Conservation (phyloP, 2,329 filamentous ascomycete species). For the Sclerotinia subarctica region DNA sequence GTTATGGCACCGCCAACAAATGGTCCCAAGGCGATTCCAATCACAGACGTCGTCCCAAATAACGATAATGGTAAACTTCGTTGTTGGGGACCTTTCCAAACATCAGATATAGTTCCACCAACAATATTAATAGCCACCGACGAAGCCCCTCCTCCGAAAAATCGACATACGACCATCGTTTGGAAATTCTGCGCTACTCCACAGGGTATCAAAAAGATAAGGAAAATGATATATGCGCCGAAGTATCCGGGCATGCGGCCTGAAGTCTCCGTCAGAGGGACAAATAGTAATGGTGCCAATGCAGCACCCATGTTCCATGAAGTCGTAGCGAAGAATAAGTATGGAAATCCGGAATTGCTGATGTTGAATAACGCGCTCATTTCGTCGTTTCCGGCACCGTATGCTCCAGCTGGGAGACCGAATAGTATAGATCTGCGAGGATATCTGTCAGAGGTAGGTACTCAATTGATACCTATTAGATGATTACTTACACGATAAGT, state of each 20-base stretch:
- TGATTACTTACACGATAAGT: background rate
- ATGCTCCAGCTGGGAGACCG: constrained; percentile 35
- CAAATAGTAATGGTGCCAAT: constrained; percentile 41
- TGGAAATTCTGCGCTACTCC: constrained; percentile 39
- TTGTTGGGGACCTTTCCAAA: constrained; percentile 28
- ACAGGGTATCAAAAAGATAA: constrained; percentile 33
- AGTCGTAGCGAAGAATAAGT: constrained; percentile 43
- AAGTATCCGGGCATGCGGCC: constrained; percentile 37
- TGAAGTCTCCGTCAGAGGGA: constrained; percentile 44
- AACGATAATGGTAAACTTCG: constrained; percentile 38
- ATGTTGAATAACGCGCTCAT: constrained; percentile 37
- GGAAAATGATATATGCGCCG: constrained; percentile 32
- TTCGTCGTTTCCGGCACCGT: constrained; percentile 40
- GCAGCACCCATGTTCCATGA: constrained; percentile 45
- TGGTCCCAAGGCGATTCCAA: constrained; percentile 52
- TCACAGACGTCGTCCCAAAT: constrained; percentile 72
- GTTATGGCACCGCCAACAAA: constrained; percentile 33
- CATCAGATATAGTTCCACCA: constrained; percentile 27
- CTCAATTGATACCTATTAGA: background rate
- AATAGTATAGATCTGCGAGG: constrained; percentile 40
- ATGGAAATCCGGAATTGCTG: constrained; percentile 41
- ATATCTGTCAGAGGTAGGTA: background rate
- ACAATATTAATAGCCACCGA: constrained; percentile 26
- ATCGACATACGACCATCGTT: constrained; percentile 35
- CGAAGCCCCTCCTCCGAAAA: constrained; percentile 35